phyloP scores from a whole-genome alignment of 1,284 basidiomycete genomes.

The Rhodotorula sp. region DNA sequence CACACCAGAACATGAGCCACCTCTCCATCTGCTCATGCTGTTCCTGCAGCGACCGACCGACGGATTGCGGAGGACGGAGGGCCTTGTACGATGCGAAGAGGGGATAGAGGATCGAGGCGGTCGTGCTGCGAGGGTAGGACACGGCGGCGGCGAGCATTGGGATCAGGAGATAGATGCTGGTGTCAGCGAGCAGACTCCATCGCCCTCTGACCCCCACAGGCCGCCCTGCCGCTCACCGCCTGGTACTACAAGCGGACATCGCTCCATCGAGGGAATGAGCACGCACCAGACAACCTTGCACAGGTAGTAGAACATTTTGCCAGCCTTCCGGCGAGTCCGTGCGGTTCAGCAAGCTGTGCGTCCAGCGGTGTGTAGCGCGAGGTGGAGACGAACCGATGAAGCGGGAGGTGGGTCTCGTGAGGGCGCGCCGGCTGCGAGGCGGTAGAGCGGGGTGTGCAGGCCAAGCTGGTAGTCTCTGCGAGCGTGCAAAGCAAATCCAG shows the following conservation, averaged over 20 bases:
- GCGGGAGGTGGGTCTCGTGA: too few species aligned
- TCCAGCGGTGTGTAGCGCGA: too few species aligned
- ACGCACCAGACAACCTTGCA: constrained; percentile 14
- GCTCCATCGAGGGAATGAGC: background rate
- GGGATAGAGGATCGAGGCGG: constrained; percentile 62
- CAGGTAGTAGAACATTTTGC: constrained; percentile 22
- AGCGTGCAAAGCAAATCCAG: too few species aligned
- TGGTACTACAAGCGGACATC: background rate
- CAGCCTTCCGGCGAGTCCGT: too few species aligned
- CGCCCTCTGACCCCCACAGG: too few species aligned
- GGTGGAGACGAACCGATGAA: too few species aligned
- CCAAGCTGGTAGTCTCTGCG: too few species aligned
- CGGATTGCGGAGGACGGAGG: constrained; percentile 46
- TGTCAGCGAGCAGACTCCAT: background rate
- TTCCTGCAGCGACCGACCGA: background rate
- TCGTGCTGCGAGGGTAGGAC: constrained; percentile 5
- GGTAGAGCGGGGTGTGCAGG: too few species aligned
- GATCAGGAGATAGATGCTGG: background rate
- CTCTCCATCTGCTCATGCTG: constrained; percentile 65
- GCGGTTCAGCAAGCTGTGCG: too few species aligned
- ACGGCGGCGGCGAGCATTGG: background rate
- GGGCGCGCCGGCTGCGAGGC: too few species aligned
- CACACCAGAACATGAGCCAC: constrained; percentile 89
- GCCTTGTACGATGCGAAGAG: constrained; percentile 83
- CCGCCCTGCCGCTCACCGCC: background rate